phyloP scores from a whole-genome alignment of 495 filamentous ascomycete species.

The Zalerion maritima region DNA sequence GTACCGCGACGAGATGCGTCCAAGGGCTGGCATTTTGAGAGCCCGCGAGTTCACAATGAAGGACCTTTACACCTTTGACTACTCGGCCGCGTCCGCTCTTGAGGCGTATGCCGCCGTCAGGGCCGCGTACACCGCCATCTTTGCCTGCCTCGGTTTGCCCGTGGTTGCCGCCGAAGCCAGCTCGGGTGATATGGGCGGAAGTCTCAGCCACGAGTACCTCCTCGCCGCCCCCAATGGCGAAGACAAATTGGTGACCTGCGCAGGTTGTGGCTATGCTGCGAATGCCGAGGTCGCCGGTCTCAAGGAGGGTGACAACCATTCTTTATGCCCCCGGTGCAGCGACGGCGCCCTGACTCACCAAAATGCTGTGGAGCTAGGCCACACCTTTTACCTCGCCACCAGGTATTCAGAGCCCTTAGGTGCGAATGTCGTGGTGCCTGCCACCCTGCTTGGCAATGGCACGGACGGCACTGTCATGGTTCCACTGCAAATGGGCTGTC shows the following conservation, averaged over 20 bases:
- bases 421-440: slow-evolving; percentile 37
- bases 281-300: slow-evolving; percentile 69
- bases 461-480: slow-evolving; percentile 13
- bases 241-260: slow-evolving; percentile 68
- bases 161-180: slow-evolving; percentile 77
- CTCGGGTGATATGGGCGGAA: slow-evolving; percentile 91
- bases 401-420: slow-evolving; percentile 66
- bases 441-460: slow-evolving; percentile 6
- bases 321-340: slow-evolving; percentile 50
- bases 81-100: slow-evolving; percentile 44
- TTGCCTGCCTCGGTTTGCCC: slow-evolving; percentile 71
- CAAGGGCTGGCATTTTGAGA: slow-evolving; percentile 78
- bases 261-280: slow-evolving; percentile 55
- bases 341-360: slow-evolving; percentile 49
- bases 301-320: slow-evolving; percentile 7
- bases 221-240: slow-evolving; percentile 70
- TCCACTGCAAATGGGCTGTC: slow-evolving; percentile 83
- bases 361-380: slow-evolving; percentile 74
- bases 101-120: slow-evolving; percentile 64
- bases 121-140: slow-evolving; percentile 54
- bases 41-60: slow-evolving; percentile 95
- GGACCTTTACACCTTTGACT: slow-evolving; percentile 93
- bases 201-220: slow-evolving; percentile 88
- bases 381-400: slow-evolving; percentile 88
- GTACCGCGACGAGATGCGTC: slow-evolving; percentile 83